Evolutionary conservation across 495 filamentous ascomycete species (phyloP).

Genomic region (Penicillium odoratum): DNA sequence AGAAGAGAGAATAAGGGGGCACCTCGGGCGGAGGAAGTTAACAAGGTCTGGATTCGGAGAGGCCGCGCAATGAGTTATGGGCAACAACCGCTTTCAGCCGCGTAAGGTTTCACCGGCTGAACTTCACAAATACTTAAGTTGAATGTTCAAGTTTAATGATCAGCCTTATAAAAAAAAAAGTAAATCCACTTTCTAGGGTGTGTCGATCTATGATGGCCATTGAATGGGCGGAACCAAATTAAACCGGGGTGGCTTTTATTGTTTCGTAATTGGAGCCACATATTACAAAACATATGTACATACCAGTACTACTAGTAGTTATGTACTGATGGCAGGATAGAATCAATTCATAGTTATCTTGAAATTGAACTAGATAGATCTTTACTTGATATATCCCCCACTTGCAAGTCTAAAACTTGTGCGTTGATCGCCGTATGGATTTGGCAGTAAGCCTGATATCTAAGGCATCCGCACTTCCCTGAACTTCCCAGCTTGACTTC

Average conservation of each 20-base stretch:
- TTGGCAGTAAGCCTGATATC: conserved; percentile 9
- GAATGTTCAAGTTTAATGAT: no score
- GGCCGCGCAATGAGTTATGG: conserved; percentile 28
- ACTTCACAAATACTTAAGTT: not conserved
- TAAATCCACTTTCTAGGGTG: not conserved
- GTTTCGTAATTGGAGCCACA: not conserved
- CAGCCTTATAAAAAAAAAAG: not conserved
- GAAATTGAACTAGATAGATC: not conserved
- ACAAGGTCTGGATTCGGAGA: conserved; percentile 1
- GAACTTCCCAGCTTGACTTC: conserved; percentile 17
- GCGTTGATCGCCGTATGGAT: not conserved
- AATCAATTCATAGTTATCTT: not conserved
- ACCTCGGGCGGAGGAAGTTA: not conserved
- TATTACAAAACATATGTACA: not conserved
- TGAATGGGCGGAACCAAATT: not conserved
- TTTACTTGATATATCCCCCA: not conserved
- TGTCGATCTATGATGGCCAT: not conserved
- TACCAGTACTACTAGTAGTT: not conserved
- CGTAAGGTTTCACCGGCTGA: conserved; percentile 18
- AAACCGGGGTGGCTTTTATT: not conserved
- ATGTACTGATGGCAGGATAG: not conserved
- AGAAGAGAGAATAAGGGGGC: conserved; percentile 8
- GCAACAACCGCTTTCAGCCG: conserved; percentile 30
- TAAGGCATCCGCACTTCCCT: conserved; percentile 18
- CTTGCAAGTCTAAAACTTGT: not conserved